Base-by-base conservation (phyloP, 768 basidiomycete species). In the Psilocybe sp. region DNA sequence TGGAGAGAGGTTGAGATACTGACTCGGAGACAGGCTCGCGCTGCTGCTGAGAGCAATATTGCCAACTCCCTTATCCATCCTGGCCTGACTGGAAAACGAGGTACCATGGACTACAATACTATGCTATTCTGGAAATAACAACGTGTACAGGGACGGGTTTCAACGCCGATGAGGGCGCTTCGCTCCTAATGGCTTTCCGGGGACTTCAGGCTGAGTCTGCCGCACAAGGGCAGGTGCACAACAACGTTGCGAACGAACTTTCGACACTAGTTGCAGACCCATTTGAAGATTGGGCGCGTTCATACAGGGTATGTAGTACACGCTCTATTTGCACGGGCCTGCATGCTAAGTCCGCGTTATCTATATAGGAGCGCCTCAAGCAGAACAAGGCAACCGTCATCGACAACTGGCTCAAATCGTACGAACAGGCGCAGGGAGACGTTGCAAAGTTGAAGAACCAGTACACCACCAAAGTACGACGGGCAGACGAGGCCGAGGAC, bases 401-500 rank as follows among this genome's bases (percentile, higher is more conserved):
- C 13, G 83, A 87, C 44, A 75, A 78, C 42, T 89, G 82, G 81
- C 64, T 92, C 46, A 75, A 74, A 37, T 72, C 78, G 2, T 95
- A 93, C 56, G 88, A 90, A 54, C 77, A 84, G 36, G 76, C 81
- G 0, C 79, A 85, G 19, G 74, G 66, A 16, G 85, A 89, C 46
- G 87, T 91, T 5, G 64, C 74, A 38, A 87, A 86, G 67, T 69
- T 93, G 54, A 92, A 89, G 68, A 78, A 84, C 45, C 75, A 81
- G 47, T 96, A 96, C 62, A 65, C 91, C 10, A 67, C 76, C 31
- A 96, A 93, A 67, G 85, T 81, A 0, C 81, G 90, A 47, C 80
- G 81, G 36, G 93, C 94, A 13, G 94, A 97, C 59, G 94, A 97
- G 62, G 86, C 87, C 7, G 92, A 92, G 64, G 94, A 97, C 64